Evolutionary conservation across 495 filamentous ascomycete species (phyloP), one percentile per base, ranked within the genome.

Genomic region (Margaritispora aquatica): DNA sequence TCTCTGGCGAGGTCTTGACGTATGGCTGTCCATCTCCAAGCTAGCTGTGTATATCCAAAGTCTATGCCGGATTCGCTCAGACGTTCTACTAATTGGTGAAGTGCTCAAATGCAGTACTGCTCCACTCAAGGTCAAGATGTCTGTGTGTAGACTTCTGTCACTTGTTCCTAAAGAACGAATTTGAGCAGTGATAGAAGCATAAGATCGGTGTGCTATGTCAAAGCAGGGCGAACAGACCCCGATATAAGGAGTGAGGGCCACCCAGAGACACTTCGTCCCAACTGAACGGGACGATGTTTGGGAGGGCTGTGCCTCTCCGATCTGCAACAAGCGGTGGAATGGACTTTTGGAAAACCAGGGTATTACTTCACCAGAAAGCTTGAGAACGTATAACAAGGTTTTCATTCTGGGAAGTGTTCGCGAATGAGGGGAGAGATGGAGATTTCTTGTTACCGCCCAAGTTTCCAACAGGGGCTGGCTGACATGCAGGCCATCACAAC

Each of bases 391-490:
- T 23, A 29, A 20, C 20, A 2, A 36, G 23, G n/a, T 5, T 41
- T 51, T n/a, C 17, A n/a, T 41, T 24, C 20, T 47, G 31, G 9
- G 57, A 10, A 15, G 17, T 53, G 5, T 27, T 47, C 48, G 49
- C 57, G 49, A 59, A 59, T 59, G 27, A 26, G 34, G 24, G 19
- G 9, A 17, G 21, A 41, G 29, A 59, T 59, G 22, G 29, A 53
- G 17, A 24, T 3, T 26, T 36, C 21, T 26, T 61, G 58, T 24
- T 55, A 61, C 58, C 58, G 58, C 58, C 29, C 44, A 51, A 38
- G 58, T 61, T 36, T 44, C 38, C 15, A 44, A n/a, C 38, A 44
- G 38, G 38, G 38, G 38, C 38, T 17, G 29, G 38, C 38, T 44
- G 38, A 44, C 38, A 44, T 44, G 38, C 38, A 17, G 38, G 38